Percentiles rank a stretch among this genome's conserved stretches.
Evolutionary conservation across 2,329 filamentous ascomycete species (phyloP).

Genomic region (Pseudogymnoascus sp.): DNA sequence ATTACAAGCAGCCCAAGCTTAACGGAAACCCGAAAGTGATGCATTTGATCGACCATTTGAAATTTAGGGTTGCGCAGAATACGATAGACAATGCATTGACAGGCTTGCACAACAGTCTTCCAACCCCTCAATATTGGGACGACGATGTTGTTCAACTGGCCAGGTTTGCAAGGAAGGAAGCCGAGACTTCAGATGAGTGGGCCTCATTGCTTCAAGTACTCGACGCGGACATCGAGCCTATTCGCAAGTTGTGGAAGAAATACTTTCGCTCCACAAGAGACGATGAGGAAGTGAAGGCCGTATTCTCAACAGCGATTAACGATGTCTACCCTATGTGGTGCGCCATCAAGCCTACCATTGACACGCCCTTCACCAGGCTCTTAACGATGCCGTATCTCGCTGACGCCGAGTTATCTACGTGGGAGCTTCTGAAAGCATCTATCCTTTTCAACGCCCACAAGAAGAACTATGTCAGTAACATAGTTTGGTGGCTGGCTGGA

Average conservation of each 20-base stretch:
- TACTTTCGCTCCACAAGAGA: neutral
- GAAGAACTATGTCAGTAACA: no score
- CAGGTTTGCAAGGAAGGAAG: slow-evolving; percentile 12
- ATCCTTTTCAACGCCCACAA: slow-evolving; percentile 27
- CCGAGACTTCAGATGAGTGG: slow-evolving; percentile 13
- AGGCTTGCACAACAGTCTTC: slow-evolving; percentile 21
- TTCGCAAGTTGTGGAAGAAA: slow-evolving; percentile 16
- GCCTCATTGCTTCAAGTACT: slow-evolving; percentile 15
- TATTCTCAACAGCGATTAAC: slow-evolving; percentile 11
- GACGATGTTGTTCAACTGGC: slow-evolving; percentile 21
- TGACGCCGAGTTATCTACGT: slow-evolving; percentile 25
- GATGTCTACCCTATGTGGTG: slow-evolving; percentile 18
- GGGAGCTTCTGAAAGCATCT: slow-evolving; percentile 41
- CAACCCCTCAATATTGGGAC: slow-evolving; percentile 16
- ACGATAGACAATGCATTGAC: slow-evolving; percentile 29
- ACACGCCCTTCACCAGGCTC: slow-evolving; percentile 17
- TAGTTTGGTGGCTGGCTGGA: slow-evolving; percentile 27
- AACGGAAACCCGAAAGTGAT: slow-evolving; percentile 17
- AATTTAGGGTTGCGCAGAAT: slow-evolving; percentile 43
- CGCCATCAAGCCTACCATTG: slow-evolving; percentile 20
- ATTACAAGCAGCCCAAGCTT: slow-evolving; percentile 37
- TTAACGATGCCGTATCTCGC: slow-evolving; percentile 14
- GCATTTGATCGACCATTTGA: slow-evolving; percentile 58
- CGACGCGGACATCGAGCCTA: slow-evolving; percentile 11
- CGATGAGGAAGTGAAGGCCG: slow-evolving; percentile 4